These are phyloP conservation scores for Fomitopsis serialis DNA, from an alignment of 768 basidiomycete genomes.

Conservation along the genomic window DNA sequence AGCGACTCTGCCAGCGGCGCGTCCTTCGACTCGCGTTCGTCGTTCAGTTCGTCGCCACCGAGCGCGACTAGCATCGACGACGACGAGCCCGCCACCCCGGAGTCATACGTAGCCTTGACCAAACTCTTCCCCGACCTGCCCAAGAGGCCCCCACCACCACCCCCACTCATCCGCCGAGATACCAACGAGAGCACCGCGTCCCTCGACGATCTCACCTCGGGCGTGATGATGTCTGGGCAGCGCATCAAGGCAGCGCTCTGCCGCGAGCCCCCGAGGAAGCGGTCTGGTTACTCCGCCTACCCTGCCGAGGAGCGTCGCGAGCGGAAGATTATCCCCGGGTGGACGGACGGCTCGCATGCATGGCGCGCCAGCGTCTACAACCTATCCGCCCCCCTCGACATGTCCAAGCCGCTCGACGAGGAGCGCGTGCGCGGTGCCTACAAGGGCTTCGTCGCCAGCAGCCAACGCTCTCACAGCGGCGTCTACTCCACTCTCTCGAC, in stretches of 20 bases:
- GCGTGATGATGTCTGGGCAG: conserved; percentile 66
- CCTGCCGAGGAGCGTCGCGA: conserved; percentile 17
- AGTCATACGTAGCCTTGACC: conserved; percentile 34
- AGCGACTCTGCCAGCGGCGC: conserved; percentile 35
- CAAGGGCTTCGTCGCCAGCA: conserved; percentile 44
- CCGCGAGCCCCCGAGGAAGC: conserved; percentile 29
- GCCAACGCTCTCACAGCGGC: conserved; percentile 39
- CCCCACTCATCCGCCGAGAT: conserved; percentile 30
- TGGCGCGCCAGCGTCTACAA: conserved; percentile 67
- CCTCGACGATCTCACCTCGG: conserved; percentile 43
- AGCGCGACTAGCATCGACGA: conserved; percentile 12
- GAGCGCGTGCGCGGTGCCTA: conserved; percentile 28
- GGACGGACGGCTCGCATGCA: conserved; percentile 61
- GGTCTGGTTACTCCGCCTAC: conserved; percentile 23
- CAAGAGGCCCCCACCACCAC: conserved; percentile 44
- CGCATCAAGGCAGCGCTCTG: conserved; percentile 46
- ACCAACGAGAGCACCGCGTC: conserved; percentile 21
- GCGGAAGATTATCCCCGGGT: conserved; percentile 49
- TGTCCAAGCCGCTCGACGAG: conserved; percentile 15
- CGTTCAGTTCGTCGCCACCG: conserved; percentile 21
- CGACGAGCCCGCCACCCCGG: conserved; percentile 13
- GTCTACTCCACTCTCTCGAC: conserved; percentile 42
- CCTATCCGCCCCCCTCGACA: conserved; percentile 36
- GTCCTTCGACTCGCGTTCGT: conserved; percentile 20
- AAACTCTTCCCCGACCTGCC: conserved; percentile 39